These are phyloP conservation scores for Trichoderma sp. DNA, from an alignment of 2,329 filamentous ascomycete genomes.

Conservation along the genomic window DNA sequence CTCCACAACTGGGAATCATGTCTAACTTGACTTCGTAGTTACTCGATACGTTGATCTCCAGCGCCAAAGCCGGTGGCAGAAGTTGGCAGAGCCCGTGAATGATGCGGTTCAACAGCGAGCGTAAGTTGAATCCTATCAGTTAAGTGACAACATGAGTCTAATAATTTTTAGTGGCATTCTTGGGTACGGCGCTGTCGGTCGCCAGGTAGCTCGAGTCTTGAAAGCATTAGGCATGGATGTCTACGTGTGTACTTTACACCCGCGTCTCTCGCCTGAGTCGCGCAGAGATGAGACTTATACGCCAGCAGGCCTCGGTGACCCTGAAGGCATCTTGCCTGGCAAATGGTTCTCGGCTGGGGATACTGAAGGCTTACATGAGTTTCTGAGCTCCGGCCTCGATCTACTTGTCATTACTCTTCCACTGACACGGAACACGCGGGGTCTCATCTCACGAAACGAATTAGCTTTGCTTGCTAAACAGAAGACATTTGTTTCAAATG, in stretches of 20 bases:
- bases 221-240: constrained; percentile 68
- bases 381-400: constrained; percentile 51
- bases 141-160: background rate
- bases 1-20: background rate
- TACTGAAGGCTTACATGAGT: constrained; percentile 46
- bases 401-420: constrained; percentile 53
- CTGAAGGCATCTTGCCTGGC: constrained; percentile 46
- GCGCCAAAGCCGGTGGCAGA: constrained; percentile 44
- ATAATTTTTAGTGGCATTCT: constrained; percentile 45
- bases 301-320: constrained; percentile 62
- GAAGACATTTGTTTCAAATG: constrained; percentile 66
- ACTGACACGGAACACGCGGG: constrained; percentile 47
- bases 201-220: constrained; percentile 55
- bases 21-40: constrained; percentile 26
- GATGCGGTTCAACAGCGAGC: constrained; percentile 50
- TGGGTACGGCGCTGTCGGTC: constrained; percentile 55
- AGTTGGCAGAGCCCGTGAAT: constrained; percentile 32
- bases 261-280: constrained; percentile 64
- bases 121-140: constrained; percentile 35
- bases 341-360: constrained; percentile 51
- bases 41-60: constrained; percentile 22
- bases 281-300: constrained; percentile 64
- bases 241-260: constrained; percentile 70
- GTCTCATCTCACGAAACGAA: constrained; percentile 52
- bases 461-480: constrained; percentile 45